Evolutionary conservation across 2,329 filamentous ascomycete genomes (phyloP), one percentile per base, ranked within the genome.

Genomic region (Penicillium occitanis): DNA sequence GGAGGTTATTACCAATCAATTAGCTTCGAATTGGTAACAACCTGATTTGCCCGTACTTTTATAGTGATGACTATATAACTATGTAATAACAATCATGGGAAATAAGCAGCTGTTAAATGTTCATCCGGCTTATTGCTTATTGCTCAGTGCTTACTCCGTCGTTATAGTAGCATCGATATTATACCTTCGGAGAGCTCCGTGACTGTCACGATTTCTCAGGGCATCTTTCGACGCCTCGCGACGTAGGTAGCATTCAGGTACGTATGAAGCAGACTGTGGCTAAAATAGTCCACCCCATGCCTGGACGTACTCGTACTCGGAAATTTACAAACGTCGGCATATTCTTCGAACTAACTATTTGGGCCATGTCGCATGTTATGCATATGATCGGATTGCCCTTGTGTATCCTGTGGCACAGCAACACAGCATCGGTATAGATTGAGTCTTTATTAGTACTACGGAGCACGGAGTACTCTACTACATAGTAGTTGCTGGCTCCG

Each of bases 131-230:
- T 14, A 37, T 25, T 42, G 33, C 30, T 25, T 13, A 33, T 13
- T 35, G 14, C 30, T 22, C n/a, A 22, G 17, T 40, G n/a, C n/a
- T 37, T 57, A 22, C 25, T 53, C 28, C 17, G 10, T 33, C n/a
- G 13, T 33, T 22, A 57, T 57, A 57, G 33, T 57, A 57, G 53
- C 33, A 57, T 40, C n/a, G 33, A 37, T 57, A 57, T 40, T 17
- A 37, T 14, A 40, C 10, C 53, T 57, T 25, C 53, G 53, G 53
- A 57, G 51, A 57, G 53, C 33, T 22, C 33, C 33, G n/a, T 57
- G 33, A 51, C n/a, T 57, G 30, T 33, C 50, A 33, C 0, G 10
- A 17, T 17, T 13, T 30, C 17, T 8, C 14, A 35, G n/a, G n/a
- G n/a, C 51, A 30, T 55, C 51, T 37, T 55, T 35, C 4, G 17